phyloP scores from a whole-genome alignment of 805 yeast genomes.

The Candida glaebosa region DNA sequence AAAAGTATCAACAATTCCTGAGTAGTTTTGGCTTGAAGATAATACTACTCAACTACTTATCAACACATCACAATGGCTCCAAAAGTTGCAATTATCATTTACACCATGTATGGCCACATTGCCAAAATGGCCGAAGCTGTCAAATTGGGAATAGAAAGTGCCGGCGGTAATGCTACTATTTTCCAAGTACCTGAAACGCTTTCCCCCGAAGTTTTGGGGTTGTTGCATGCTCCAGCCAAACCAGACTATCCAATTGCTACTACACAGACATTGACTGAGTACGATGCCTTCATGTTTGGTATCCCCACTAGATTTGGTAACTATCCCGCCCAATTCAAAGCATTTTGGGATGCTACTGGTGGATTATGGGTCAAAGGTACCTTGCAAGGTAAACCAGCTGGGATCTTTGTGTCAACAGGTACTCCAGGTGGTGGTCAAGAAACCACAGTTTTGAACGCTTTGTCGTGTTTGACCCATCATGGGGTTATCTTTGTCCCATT shows the following conservation, averaged over 20 bases:
- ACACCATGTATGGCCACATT: slow-evolving; percentile 80
- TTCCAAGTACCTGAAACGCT: slow-evolving; percentile 78
- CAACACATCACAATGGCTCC: slow-evolving; percentile 28
- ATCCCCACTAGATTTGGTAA: slow-evolving; percentile 84
- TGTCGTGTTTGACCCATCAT: slow-evolving; percentile 71
- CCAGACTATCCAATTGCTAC: slow-evolving; percentile 58
- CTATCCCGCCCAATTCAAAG: slow-evolving; percentile 72
- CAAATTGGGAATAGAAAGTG: slow-evolving; percentile 62
- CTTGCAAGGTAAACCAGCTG: slow-evolving; percentile 70
- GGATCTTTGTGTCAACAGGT: slow-evolving; percentile 71
- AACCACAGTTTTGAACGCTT: slow-evolving; percentile 57
- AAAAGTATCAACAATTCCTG: neutral
- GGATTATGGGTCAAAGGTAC: slow-evolving; percentile 76
- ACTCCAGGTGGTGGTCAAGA: slow-evolving; percentile 84
- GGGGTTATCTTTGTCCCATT: slow-evolving; percentile 79
- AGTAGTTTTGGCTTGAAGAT: too few relatives aligned
- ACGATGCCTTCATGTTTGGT: slow-evolving; percentile 84
- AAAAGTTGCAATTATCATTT: slow-evolving; percentile 44
- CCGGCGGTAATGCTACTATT: slow-evolving; percentile 67
- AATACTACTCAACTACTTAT: too few relatives aligned
- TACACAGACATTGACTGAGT: slow-evolving; percentile 50
- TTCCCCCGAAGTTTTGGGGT: slow-evolving; percentile 50
- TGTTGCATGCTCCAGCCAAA: slow-evolving; percentile 59
- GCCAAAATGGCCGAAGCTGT: slow-evolving; percentile 63
- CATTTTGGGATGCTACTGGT: slow-evolving; percentile 78